phyloP scores from a whole-genome alignment of 2,329 filamentous ascomycete species.

The Podosphaera leucotricha region DNA sequence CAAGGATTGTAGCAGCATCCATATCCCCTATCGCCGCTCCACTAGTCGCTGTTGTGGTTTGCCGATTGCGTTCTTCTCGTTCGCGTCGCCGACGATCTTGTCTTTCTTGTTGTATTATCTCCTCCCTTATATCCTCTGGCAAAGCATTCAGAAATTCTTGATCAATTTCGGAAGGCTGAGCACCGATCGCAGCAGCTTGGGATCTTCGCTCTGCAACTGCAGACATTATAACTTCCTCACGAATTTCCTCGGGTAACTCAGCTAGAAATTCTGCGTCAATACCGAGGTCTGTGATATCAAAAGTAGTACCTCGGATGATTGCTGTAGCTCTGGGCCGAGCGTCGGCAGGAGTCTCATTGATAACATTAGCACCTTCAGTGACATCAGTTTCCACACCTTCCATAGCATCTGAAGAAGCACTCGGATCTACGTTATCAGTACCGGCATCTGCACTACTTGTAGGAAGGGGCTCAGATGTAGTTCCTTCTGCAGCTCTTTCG shows the following conservation, averaged over 20 bases:
- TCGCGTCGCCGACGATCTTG: conserved; percentile 72
- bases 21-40: conserved; percentile 42
- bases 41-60: conserved; percentile 26
- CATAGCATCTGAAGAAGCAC: conserved; percentile 25
- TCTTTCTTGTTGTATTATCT: conserved; percentile 77
- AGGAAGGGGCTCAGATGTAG: conserved; percentile 25
- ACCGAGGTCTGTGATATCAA: conserved; percentile 83
- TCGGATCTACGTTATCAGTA: conserved; percentile 16
- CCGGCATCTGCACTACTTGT: conserved; percentile 24
- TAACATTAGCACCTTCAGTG: conserved; percentile 14
- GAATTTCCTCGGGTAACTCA: conserved; percentile 88
- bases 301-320: conserved; percentile 61
- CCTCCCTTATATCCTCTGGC: conserved; percentile 69
- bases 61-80: conserved; percentile 55
- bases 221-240: conserved; percentile 86
- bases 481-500: conserved; percentile 21
- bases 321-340: conserved; percentile 47
- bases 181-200: conserved; percentile 45
- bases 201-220: conserved; percentile 66
- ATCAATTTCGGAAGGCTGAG: conserved; percentile 65
- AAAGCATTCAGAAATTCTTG: conserved; percentile 86
- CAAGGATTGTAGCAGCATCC: conserved; percentile 78
- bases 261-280: conserved; percentile 90
- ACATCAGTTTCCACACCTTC: conserved; percentile 45
- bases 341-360: conserved; percentile 19